Evolutionary conservation across 2,329 filamentous ascomycete genomes (phyloP), one percentile per base, ranked within the genome.

Genomic region (Neonectria punicea): DNA sequence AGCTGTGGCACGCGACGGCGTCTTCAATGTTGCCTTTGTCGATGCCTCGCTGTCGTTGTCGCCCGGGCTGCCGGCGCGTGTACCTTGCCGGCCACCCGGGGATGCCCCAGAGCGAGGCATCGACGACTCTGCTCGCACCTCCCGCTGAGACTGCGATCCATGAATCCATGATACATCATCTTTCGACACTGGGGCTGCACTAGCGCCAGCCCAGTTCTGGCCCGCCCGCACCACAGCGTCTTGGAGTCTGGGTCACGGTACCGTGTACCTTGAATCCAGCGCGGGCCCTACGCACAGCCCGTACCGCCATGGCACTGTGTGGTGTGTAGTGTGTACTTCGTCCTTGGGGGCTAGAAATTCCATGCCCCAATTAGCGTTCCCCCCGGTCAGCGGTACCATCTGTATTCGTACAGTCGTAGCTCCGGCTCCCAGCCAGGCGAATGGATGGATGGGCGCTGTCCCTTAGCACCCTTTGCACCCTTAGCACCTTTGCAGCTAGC

Each of bases 191-290:
- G 66, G 71, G 64, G 61, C 61, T 28, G 34, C 61, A 58, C 68
- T 73, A 73, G 71, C 58, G 71, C 63, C 70, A 67, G 63, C 65
- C 61, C 65, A 68, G 68, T 67, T 67, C 64, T 66, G 66, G 61
- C 64, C 66, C 63, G 61, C 61, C 68, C 62, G 57, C 61, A 64
- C 32, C 32, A 34, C 32, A 34, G 32, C 20, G 53, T 58, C 60
- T 49, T 61, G 44, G 44, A 47, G 28, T 5, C 34, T 25, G 36
- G 36, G 53, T 56, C 39, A 36, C 22, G 25, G 25, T 25, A 25
- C 25, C 25, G 25, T 44, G 46, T 67, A 56, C 36, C 50, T 61
- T 58, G 47, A 55, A 58, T 50, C 54, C 50, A 36, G 49, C 39
- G 43, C 53, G 58, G 54, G 57, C 47, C 50, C 55, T 66, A 50